phyloP scores from a whole-genome alignment of 2,329 filamentous ascomycete genomes.

The Malbranchea cinnamomea region DNA sequence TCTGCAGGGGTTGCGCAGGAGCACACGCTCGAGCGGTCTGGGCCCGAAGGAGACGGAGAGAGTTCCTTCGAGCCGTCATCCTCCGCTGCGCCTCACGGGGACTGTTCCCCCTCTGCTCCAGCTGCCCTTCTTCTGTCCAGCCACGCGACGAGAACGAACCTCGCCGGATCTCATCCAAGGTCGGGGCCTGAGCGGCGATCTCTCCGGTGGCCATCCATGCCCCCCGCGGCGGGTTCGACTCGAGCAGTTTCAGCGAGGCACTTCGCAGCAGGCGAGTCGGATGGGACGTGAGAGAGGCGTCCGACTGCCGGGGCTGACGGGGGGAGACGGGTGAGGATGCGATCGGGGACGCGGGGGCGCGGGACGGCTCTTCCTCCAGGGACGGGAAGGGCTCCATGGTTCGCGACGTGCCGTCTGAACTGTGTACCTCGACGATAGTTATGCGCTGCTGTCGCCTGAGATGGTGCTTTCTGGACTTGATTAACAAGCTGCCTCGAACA shows the following conservation, averaged over 20 bases:
- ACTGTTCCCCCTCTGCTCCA: conserved; percentile 16
- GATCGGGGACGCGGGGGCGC: not conserved
- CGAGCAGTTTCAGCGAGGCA: conserved; percentile 12
- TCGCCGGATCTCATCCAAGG: conserved; percentile 17
- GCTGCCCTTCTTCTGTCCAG: conserved; percentile 19
- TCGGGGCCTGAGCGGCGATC: conserved; percentile 18
- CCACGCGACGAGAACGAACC: conserved; percentile 16
- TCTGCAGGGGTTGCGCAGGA: not conserved
- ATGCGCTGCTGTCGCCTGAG: too few relatives aligned
- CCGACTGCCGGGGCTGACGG: not conserved
- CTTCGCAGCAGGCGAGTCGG: conserved; percentile 3
- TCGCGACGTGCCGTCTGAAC: too few relatives aligned
- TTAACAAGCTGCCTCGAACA: too few relatives aligned
- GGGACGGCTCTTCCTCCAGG: conserved; percentile 1
- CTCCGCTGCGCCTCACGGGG: conserved; percentile 16
- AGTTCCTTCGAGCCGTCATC: conserved; percentile 14
- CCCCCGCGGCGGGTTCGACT: conserved; percentile 18
- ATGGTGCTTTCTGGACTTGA: too few relatives aligned
- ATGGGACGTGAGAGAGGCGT: conserved; percentile 1
- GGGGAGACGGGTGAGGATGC: not conserved
- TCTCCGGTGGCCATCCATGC: conserved; percentile 21
- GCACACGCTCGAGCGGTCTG: too few relatives aligned
- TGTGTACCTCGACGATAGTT: too few relatives aligned
- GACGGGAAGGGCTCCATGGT: conserved; percentile 4
- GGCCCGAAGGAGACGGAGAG: conserved; percentile 4